Evolutionary conservation across 495 filamentous ascomycete species (phyloP).

Genomic region (Cairneyella variabilis): DNA sequence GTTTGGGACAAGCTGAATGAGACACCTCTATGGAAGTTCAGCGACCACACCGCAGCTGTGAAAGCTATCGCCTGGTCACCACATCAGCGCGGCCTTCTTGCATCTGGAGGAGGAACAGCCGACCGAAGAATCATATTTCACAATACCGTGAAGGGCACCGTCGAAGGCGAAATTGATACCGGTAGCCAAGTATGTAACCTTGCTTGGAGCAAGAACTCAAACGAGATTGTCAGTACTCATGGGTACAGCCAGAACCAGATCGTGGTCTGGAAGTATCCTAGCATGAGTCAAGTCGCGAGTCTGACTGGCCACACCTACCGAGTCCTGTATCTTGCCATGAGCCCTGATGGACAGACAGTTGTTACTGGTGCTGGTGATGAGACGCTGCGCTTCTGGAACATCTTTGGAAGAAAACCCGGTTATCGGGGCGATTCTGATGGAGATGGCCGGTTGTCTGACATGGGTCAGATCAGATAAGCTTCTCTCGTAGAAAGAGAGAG

Average conservation of each 20-base stretch:
- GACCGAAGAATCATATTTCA: conserved; percentile 97
- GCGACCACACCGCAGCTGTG: conserved; percentile 89
- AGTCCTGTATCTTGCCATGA: conserved; percentile 95
- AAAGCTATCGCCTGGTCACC: conserved; percentile 99
- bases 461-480: conserved; percentile 65
- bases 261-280: conserved; percentile 97
- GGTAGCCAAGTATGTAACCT: conserved; percentile 97
- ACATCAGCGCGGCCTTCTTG: conserved; percentile 87
- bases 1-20: conserved; percentile 94
- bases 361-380: conserved; percentile 97
- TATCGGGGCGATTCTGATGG: conserved; percentile 39
- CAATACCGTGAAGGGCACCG: conserved; percentile 78
- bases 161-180: conserved; percentile 85
- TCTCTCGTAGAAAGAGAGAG: no score
- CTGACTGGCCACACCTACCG: conserved; percentile 95
- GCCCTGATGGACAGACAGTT: conserved; percentile 86
- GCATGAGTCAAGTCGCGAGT: conserved; percentile 92
- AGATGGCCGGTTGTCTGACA: conserved; percentile 56
- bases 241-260: conserved; percentile 99
- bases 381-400: conserved; percentile 94
- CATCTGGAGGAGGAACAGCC: conserved; percentile 94
- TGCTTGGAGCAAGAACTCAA: conserved; percentile 91
- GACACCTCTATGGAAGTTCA: conserved; percentile 85
- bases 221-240: conserved; percentile 95
- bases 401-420: conserved; percentile 68